phyloP scores from a whole-genome alignment of 257 asterid species.

The Voacanga thouarsii region DNA sequence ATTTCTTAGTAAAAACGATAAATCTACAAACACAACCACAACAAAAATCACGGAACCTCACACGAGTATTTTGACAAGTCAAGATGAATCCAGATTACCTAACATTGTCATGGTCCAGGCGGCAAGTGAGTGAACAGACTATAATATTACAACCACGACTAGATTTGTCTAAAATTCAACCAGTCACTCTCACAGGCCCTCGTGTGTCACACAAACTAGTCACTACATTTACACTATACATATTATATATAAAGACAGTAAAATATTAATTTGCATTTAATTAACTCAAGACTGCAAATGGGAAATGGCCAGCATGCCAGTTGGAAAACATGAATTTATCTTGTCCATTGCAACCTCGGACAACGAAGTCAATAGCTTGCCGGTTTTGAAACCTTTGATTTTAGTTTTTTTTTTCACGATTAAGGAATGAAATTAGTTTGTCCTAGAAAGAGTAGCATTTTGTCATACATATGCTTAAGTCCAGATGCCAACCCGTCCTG shows the following conservation, averaged over 20 bases:
- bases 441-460: not conserved
- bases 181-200: not conserved
- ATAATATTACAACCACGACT: not conserved
- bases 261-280: too few species aligned
- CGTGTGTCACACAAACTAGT: not conserved
- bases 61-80: not conserved
- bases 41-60: not conserved
- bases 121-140: not conserved
- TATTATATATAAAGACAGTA: too few species aligned
- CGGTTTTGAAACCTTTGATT: slow-evolving; percentile 3
- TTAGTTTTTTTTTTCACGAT: not conserved
- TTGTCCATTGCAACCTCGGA: not conserved
- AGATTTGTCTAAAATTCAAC: not conserved
- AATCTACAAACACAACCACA: too few species aligned
- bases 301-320: not conserved
- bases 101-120: not conserved
- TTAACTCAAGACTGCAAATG: not conserved
- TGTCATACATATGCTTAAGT: not conserved
- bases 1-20: too few species aligned
- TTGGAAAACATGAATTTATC: not conserved
- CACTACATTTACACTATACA: not conserved
- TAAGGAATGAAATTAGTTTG: not conserved
- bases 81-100: not conserved
- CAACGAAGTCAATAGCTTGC: slow-evolving; percentile 2
- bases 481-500: not conserved